Evolutionary conservation across 345 rosid genomes (phyloP).

Genomic region (Viola odorata): DNA sequence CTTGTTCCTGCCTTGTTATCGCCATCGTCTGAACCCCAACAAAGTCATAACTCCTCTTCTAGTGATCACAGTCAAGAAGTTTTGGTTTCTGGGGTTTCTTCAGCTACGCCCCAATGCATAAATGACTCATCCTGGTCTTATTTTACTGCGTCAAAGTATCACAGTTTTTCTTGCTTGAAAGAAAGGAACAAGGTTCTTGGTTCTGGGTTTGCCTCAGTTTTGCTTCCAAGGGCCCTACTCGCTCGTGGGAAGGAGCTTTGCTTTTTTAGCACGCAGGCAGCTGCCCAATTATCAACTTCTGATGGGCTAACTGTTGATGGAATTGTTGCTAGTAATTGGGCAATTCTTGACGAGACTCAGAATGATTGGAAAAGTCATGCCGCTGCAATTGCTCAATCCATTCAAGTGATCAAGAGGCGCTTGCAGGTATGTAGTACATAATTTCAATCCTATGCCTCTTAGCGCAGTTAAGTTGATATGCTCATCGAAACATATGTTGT

Average conservation of each 20-base stretch:
- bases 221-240: constrained; percentile 3
- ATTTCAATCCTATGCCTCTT: not conserved
- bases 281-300: constrained; percentile 45
- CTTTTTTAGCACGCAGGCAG: constrained; percentile 42
- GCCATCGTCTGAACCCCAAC: not conserved
- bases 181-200: constrained; percentile 16
- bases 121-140: constrained; percentile 5
- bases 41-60: not conserved
- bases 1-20: not conserved
- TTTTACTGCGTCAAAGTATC: constrained; percentile 1
- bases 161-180: constrained; percentile 12
- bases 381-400: constrained; percentile 84
- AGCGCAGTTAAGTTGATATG: not conserved
- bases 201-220: constrained; percentile 9
- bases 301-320: constrained; percentile 84
- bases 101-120: constrained; percentile 21
- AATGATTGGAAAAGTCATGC: constrained; percentile 93
- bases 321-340: constrained; percentile 67
- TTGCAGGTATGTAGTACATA: constrained; percentile 47
- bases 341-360: constrained; percentile 68
- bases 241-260: constrained; percentile 19
- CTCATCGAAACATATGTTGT: too few species aligned
- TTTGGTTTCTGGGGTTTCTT: constrained; percentile 24
- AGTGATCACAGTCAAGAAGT: constrained; percentile 5
- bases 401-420: constrained; percentile 85